Conservation (phyloP, 805 yeast genomes). For the Saccharomycopsis selenospora region DNA sequence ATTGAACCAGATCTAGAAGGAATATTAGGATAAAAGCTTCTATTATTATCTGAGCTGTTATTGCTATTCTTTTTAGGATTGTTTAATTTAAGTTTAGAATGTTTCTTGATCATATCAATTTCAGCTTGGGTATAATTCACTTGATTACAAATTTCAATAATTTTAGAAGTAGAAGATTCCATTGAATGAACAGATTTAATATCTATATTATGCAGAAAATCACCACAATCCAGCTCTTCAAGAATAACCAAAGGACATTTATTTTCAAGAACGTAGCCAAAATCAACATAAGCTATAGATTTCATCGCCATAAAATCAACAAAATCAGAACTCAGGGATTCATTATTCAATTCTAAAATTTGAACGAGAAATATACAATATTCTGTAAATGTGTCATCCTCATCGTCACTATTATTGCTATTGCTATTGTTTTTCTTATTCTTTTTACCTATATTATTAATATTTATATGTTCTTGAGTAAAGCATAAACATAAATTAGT, state of each 20-base stretch:
- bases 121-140: slow-evolving; percentile 2
- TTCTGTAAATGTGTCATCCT: not conserved
- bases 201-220: not conserved
- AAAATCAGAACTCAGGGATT: not conserved
- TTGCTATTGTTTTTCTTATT: too few species aligned
- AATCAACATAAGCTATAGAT: slow-evolving; percentile 2
- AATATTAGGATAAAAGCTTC: not conserved
- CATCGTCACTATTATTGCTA: not conserved
- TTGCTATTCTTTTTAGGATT: too few species aligned
- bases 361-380: slow-evolving; percentile 6
- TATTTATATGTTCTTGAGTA: not conserved
- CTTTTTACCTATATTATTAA: not conserved
- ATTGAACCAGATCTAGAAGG: not conserved
- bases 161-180: not conserved
- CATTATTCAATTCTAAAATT: slow-evolving; percentile 5
- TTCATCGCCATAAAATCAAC: slow-evolving; percentile 10
- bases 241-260: slow-evolving; percentile 9
- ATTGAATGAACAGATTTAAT: not conserved
- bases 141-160: slow-evolving; percentile 11
- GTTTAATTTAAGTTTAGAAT: not conserved
- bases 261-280: slow-evolving; percentile 6
- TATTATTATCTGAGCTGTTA: not conserved
- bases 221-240: slow-evolving; percentile 4
- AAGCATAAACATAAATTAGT: slow-evolving; percentile 13
- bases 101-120: not conserved